These are phyloP conservation scores for Thamnidium elegans DNA, from an alignment of 192 early-diverging fungal genomes.

Conservation along the genomic window DNA sequence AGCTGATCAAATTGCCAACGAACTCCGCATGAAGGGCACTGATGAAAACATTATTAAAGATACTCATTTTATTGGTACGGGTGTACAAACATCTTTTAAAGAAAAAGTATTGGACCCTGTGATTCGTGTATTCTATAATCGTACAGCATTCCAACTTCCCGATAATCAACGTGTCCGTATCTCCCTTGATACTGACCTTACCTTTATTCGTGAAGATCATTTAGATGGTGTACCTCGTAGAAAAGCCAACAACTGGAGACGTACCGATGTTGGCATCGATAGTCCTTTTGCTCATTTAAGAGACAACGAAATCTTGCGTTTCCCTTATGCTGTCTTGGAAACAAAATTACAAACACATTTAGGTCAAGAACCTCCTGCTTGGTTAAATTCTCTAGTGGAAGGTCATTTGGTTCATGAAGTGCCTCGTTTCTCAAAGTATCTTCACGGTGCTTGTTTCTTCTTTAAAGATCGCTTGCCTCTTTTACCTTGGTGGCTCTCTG, in stretches of 20 bases:
- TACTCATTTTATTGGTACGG: constrained; percentile 66
- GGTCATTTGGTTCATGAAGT: constrained; percentile 76
- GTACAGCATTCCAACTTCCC: constrained; percentile 98
- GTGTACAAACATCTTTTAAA: constrained; percentile 68
- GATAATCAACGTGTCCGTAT: constrained; percentile 91
- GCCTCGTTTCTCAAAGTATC: constrained; percentile 85
- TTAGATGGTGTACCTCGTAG: constrained; percentile 60
- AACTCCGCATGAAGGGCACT: constrained; percentile 73
- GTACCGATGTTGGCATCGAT: constrained; percentile 77
- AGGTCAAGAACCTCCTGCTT: constrained; percentile 66
- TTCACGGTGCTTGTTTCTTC: constrained; percentile 61
- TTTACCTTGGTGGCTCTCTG: constrained; percentile 42
- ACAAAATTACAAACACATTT: constrained; percentile 75
- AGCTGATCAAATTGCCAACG: constrained; percentile 69
- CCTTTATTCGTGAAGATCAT: constrained; percentile 94
- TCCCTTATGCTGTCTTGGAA: constrained; percentile 95
- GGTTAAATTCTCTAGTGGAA: constrained; percentile 74
- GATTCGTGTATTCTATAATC: constrained; percentile 92
- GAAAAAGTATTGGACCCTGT: constrained; percentile 77
- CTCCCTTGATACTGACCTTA: constrained; percentile 94
- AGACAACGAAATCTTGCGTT: constrained; percentile 73
- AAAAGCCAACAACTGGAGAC: constrained; percentile 83
- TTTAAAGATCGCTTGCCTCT: constrained; percentile 30
- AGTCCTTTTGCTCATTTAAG: constrained; percentile 77
- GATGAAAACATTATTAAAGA: constrained; percentile 72